Evolutionary conservation across 441 rosid genomes (phyloP).

Genomic region (Gossypium lobatum): DNA sequence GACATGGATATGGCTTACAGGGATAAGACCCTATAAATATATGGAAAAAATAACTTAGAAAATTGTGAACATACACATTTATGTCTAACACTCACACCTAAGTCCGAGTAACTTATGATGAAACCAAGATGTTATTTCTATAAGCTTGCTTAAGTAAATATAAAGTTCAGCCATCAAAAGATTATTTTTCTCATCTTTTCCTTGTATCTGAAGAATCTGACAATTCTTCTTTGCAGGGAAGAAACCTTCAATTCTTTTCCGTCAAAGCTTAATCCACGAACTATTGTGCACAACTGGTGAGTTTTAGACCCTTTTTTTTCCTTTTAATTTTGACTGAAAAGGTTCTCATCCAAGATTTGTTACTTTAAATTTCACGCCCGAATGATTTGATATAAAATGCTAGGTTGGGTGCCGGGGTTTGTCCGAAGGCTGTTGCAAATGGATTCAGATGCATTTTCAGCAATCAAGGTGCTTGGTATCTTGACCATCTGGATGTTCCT

Average conservation of each 20-base stretch:
- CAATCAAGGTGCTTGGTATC: constrained; percentile 92
- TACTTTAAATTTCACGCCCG: background rate
- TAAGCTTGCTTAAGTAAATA: background rate
- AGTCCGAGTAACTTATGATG: background rate
- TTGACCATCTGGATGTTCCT: constrained; percentile 88
- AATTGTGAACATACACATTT: background rate
- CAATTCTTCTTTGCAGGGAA: constrained; percentile 56
- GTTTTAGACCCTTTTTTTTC: constrained; percentile 19
- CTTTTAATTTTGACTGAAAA: background rate
- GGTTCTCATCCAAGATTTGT: constrained; percentile 8
- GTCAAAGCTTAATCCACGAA: constrained; percentile 53
- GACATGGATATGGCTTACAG: background rate
- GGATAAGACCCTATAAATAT: background rate
- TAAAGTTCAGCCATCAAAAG: background rate
- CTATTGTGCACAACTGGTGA: constrained; percentile 83
- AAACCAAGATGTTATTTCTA: background rate
- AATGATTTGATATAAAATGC: background rate
- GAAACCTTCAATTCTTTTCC: constrained; percentile 85
- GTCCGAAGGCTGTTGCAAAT: constrained; percentile 73
- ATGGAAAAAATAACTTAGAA: background rate
- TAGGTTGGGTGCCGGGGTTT: constrained; percentile 80
- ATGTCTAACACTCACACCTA: background rate
- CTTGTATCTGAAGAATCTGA: constrained; percentile 9
- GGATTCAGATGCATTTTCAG: constrained; percentile 91
- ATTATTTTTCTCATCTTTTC: background rate